Conservation (phyloP, 768 basidiomycete genomes). For the Glaciozyma antarctica region DNA sequence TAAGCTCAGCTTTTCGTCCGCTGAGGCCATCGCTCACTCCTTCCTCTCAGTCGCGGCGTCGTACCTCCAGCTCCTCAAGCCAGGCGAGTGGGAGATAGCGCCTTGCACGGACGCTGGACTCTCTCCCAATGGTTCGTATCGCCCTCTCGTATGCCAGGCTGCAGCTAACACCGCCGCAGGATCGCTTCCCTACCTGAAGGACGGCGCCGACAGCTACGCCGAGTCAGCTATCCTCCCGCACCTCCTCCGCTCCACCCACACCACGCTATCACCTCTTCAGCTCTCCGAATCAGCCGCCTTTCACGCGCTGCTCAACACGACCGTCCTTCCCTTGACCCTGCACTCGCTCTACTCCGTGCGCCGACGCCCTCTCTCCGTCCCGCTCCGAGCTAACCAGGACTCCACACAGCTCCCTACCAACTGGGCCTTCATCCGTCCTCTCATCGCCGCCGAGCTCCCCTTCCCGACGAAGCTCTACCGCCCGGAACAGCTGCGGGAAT, state of each 20-base stretch:
- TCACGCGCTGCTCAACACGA: constrained; percentile 23
- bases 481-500: constrained; percentile 17
- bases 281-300: constrained; percentile 8
- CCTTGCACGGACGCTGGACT: constrained; percentile 5
- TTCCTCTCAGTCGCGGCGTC: constrained; percentile 16
- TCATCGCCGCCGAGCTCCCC: constrained; percentile 16
- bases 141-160: not conserved
- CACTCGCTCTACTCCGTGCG: constrained; percentile 30
- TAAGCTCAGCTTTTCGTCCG: not conserved
- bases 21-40: not conserved
- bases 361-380: not conserved
- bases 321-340: constrained; percentile 26
- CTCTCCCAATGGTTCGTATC: constrained; percentile 7
- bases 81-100: constrained; percentile 21
- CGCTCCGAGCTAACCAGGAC: not conserved
- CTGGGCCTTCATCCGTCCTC: constrained; percentile 21
- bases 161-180: not conserved
- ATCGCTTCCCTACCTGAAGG: constrained; percentile 15
- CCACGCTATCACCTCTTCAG: not conserved
- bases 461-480: constrained; percentile 22
- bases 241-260: constrained; percentile 2
- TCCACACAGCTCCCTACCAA: constrained; percentile 20
- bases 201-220: constrained; percentile 8
- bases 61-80: constrained; percentile 24
- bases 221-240: constrained; percentile 16